Base-by-base conservation (phyloP, 805 yeast species). In the Scheffersomyces coipomensis region DNA sequence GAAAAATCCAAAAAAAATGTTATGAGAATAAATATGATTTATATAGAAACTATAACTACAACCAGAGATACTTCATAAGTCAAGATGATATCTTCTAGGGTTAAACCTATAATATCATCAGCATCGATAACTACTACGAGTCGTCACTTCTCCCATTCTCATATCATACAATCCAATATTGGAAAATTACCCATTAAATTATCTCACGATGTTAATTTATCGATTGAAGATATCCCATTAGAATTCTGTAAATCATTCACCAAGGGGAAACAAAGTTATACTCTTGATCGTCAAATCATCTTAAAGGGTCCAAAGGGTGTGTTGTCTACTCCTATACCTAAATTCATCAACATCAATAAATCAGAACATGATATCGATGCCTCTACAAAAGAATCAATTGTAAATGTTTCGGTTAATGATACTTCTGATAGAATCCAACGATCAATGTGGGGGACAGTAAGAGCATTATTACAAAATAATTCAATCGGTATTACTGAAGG, bases 361-460 rank as follows among this genome's bases (percentile, higher is more conserved):
- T 44, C 35, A 3, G 29, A 33, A 8, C 6, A 6, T 5, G 63
- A 62, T 4, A 59, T 63, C 9, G 68, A 67, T 29, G 66, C 68
- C 35, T n/a, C n/a, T n/a, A n/a, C n/a, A n/a, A 21, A 21, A 7
- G 23, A 7, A 21, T 6, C 9, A 21, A 8, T 11, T 5, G 58
- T 85, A 27, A 47, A 57, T 4, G 81, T 91, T 3, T 42, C 66
- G 1, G 87, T 90, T n/a, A 64, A 67, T 29, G 75, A 83, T 51
- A 71, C 80, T 3, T 53, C 58, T 2, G 66, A 76, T 51, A 82
- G 78, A 55, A 68, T 78, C 38, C 99, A 93, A 67, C 79, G 84
- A 48, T 71, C 95, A 15, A 79, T 93, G 78, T 93, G 98, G 98
- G 99, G 99, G 13, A 93, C 98, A 5, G 75, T 84, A 37, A 78